A percentile compares a stretch with the other conserved stretches of the same genome.
These are phyloP conservation scores for Heliocybe sulcata DNA, from an alignment of 1,284 basidiomycete genomes.

Conservation along the genomic window DNA sequence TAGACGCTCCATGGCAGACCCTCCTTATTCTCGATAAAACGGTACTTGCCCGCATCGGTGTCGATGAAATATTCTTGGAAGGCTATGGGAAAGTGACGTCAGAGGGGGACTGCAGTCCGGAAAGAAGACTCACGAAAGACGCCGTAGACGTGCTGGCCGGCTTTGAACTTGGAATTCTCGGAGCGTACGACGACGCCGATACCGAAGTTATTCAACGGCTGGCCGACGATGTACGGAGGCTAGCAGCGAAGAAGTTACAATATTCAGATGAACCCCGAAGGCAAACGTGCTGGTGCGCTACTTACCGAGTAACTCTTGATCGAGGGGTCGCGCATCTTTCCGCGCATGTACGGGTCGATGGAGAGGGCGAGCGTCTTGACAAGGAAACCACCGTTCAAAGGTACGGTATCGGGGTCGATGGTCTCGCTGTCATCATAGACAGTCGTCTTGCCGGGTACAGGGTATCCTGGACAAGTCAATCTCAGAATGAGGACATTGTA, in stretches of 20 bases:
- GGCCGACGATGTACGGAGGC: slow-evolving; percentile 8
- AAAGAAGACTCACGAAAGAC: slow-evolving; percentile 13
- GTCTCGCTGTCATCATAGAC: slow-evolving; percentile 21
- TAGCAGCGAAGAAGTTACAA: not conserved
- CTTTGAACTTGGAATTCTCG: slow-evolving; percentile 17
- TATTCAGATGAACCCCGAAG: not conserved
- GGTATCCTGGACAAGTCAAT: slow-evolving; percentile 12
- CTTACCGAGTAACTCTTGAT: slow-evolving; percentile 6
- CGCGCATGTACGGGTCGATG: slow-evolving; percentile 29
- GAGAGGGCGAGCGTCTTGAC: slow-evolving; percentile 24
- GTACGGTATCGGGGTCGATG: slow-evolving; percentile 28
- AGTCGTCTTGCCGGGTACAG: slow-evolving; percentile 20
- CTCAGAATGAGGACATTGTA: not conserved
- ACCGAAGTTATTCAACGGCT: slow-evolving; percentile 15
- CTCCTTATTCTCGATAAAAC: slow-evolving; percentile 23
- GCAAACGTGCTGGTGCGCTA: not conserved
- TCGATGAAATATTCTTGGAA: slow-evolving; percentile 20
- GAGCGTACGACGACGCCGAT: slow-evolving; percentile 21
- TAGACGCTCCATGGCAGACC: slow-evolving; percentile 38
- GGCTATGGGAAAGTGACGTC: slow-evolving; percentile 9
- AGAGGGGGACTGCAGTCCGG: not conserved
- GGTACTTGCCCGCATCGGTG: slow-evolving; percentile 8
- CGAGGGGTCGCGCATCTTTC: slow-evolving; percentile 17
- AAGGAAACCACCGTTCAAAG: slow-evolving; percentile 26
- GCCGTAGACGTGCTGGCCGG: slow-evolving; percentile 23